Conservation (phyloP, 306 rosid species). For the Cicer yamashitae region DNA sequence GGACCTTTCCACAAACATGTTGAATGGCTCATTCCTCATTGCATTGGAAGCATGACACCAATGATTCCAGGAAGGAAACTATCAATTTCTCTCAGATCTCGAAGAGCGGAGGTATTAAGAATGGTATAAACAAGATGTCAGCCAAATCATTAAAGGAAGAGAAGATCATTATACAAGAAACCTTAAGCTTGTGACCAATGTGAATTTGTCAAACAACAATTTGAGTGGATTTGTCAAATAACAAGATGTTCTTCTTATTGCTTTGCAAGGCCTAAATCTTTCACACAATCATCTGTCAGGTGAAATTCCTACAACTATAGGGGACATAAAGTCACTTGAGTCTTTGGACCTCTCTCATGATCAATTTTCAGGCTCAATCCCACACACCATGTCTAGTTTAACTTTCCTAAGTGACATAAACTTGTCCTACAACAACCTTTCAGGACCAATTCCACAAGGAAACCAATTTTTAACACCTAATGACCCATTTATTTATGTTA, state of each 20-base stretch:
- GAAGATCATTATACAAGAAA: conserved; percentile 24
- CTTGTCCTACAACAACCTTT: conserved; percentile 40
- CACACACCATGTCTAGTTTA: conserved; percentile 5
- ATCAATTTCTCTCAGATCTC: not conserved
- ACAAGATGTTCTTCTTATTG: not conserved
- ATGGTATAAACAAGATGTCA: conserved; percentile 28
- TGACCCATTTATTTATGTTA: conserved; percentile 13
- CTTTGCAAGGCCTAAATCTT: conserved; percentile 10
- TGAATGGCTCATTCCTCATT: conserved; percentile 5
- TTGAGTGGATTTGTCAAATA: conserved; percentile 33
- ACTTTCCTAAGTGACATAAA: conserved; percentile 16
- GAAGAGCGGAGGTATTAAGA: not conserved
- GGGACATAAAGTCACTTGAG: conserved; percentile 29
- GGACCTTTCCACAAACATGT: conserved; percentile 8
- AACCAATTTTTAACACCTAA: not conserved
- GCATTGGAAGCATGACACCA: conserved; percentile 35
- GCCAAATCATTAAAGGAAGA: conserved; percentile 3
- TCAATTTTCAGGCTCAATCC: conserved; percentile 38
- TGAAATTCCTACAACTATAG: conserved; percentile 6
- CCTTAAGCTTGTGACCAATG: not conserved
- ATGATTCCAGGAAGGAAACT: not conserved
- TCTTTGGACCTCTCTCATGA: conserved; percentile 32
- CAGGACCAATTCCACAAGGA: conserved; percentile 31
- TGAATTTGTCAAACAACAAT: conserved; percentile 41
- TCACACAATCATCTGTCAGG: conserved; percentile 30